A percentile compares a stretch with the other conserved stretches of the same genome.
These are phyloP conservation scores for Silene uniflora DNA, from an alignment of 148 eudicot genomes.

Conservation along the genomic window DNA sequence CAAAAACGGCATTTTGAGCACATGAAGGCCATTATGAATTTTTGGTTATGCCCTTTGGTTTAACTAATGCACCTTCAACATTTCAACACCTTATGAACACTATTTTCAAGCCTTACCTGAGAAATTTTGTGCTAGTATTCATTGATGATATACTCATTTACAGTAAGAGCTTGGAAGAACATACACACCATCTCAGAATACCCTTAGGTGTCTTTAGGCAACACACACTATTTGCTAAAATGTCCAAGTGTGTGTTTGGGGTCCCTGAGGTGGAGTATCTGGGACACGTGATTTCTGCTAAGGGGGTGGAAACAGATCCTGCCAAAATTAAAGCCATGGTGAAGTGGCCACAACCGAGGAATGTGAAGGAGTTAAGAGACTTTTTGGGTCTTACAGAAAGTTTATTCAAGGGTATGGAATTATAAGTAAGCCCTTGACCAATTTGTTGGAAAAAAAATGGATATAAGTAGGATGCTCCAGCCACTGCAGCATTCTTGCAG, in stretches of 20 bases:
- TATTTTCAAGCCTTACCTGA: no score
- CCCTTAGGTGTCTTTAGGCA: background rate
- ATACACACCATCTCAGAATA: background rate
- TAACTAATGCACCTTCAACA: no score
- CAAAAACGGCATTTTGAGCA: no score
- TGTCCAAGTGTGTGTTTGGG: conserved; percentile 1
- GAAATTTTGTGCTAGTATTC: no score
- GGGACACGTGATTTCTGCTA: background rate
- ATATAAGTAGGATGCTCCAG: background rate
- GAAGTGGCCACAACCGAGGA: background rate
- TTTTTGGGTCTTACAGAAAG: conserved; percentile 10
- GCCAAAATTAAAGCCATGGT: background rate
- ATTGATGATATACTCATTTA: no score
- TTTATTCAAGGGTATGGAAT: background rate
- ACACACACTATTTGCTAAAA: background rate
- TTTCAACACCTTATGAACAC: no score
- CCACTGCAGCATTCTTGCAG: background rate
- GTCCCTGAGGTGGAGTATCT: background rate
- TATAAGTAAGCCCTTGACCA: background rate
- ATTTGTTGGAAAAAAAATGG: background rate
- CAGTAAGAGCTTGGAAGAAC: no score
- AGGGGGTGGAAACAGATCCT: background rate
- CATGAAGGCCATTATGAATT: no score
- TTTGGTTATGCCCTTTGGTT: no score
- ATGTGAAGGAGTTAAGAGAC: conserved; percentile 2